Base-by-base conservation (phyloP, 768 basidiomycete genomes). In the Fomitopsis serialis region DNA sequence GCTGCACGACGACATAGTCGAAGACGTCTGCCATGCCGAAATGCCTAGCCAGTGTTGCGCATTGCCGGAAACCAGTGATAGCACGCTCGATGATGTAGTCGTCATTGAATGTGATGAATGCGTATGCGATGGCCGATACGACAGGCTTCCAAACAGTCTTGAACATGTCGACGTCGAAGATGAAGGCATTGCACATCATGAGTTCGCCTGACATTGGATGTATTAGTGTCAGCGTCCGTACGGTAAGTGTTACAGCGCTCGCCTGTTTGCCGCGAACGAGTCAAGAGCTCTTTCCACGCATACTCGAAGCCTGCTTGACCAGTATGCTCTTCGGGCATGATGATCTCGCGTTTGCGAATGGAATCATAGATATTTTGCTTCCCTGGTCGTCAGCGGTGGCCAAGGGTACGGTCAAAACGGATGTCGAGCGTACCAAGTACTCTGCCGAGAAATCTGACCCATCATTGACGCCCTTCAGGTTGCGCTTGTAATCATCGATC, bases 251-350 rank as follows among this genome's bases (percentile, higher is more conserved):
- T 40, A 40, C n/a, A 35, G 45, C 15, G 3, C 78, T 42, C 54
- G 89, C 93, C 92, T 55, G 92, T 82, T 65, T 84, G 84, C 52
- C 84, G 78, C 43, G 94, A 84, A 29, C 97, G 81, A 29, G 85
- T 70, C 35, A 98, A 77, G 10, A 99, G 75, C 61, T 98, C 94
- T 66, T 97, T 98, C 97, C 97, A 99, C 17, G 97, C 96, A 66
- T 96, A 97, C 61, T 98, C 97, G 66, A 99, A 99, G 9, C 97
- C 97, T 43, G 96, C 79, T 64, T 92, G 92, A 1, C 96, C 97
- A 9, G 86, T 89, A 63, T 99, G 97, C 61, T 99, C 97, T 69
- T 98, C 94, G 0, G 97, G 96, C 84, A 99, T 88, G 47, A 98
- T 79, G 51, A 99, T 98, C 72, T 99, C 97, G 42, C 85, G 77